A percentile compares a stretch with the other conserved stretches of the same genome.
phyloP scores from a whole-genome alignment of 371 early-diverging fungal species.

The Sporodiniella umbellata region DNA sequence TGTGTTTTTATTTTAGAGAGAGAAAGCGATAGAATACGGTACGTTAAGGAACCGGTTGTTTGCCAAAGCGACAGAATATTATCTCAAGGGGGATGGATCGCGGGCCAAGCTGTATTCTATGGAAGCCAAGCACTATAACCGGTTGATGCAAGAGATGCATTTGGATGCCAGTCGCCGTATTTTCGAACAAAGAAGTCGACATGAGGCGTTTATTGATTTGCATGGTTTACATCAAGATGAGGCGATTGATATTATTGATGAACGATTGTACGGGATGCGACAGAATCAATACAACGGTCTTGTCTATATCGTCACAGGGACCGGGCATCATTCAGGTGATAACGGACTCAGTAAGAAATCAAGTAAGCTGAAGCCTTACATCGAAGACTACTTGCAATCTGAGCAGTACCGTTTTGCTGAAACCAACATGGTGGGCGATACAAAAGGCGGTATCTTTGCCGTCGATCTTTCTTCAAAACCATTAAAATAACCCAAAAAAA shows the following conservation, averaged over 20 bases:
- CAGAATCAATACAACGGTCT: slow-evolving; percentile 23
- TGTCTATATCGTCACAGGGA: slow-evolving; percentile 52
- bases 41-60: slow-evolving; percentile 58
- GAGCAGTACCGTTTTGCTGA: slow-evolving; percentile 42
- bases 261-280: slow-evolving; percentile 37
- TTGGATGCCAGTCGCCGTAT: slow-evolving; percentile 56
- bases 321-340: slow-evolving; percentile 48
- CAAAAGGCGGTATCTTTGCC: slow-evolving; percentile 45
- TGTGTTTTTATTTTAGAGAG: slow-evolving; percentile 18
- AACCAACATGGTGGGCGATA: slow-evolving; percentile 40
- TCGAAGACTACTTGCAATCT: slow-evolving; percentile 29
- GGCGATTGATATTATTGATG: slow-evolving; percentile 47
- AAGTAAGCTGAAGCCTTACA: slow-evolving; percentile 39
- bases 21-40: slow-evolving; percentile 55
- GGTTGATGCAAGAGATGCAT: slow-evolving; percentile 57
- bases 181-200: slow-evolving; percentile 47
- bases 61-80: slow-evolving; percentile 52
- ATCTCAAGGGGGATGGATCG: slow-evolving; percentile 54
- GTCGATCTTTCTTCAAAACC: slow-evolving; percentile 22
- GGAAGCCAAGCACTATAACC: slow-evolving; percentile 57
- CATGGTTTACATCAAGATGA: slow-evolving; percentile 64
- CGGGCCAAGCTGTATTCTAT: slow-evolving; percentile 50
- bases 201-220: slow-evolving; percentile 57
- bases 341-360: slow-evolving; percentile 37
- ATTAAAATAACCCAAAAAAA: not conserved